Percentiles rank a stretch among this genome's conserved stretches.
These are phyloP conservation scores for Cladosporium cucumerinum DNA, from an alignment of 2,329 filamentous ascomycete species.

Conservation along the genomic window DNA sequence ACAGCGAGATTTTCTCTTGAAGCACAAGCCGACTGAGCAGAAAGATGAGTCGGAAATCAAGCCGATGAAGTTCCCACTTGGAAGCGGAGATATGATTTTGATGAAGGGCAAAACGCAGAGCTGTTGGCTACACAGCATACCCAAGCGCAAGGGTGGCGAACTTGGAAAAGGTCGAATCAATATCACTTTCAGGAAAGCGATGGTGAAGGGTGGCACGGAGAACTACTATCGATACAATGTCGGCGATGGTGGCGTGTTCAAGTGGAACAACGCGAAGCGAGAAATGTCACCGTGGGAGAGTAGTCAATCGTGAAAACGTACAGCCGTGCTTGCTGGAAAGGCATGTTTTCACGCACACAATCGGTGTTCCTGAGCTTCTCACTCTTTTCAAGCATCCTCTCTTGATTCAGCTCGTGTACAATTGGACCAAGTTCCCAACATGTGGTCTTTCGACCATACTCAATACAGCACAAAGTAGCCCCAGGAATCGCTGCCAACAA, in stretches of 20 bases:
- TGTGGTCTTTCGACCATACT: neutral
- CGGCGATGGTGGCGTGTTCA: conserved; percentile 64
- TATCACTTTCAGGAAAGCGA: conserved; percentile 71
- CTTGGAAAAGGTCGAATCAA: conserved; percentile 64
- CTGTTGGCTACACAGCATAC: conserved; percentile 74
- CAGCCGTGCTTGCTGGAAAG: neutral
- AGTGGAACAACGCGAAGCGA: conserved; percentile 58
- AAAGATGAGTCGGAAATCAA: conserved; percentile 36
- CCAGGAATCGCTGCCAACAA: neutral
- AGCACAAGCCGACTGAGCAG: conserved; percentile 62
- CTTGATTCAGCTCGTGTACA: neutral
- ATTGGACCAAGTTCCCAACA: neutral
- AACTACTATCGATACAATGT: conserved; percentile 87
- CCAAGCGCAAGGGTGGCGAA: conserved; percentile 65
- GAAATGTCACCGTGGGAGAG: conserved; percentile 45
- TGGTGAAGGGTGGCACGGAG: conserved; percentile 69
- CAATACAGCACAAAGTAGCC: neutral
- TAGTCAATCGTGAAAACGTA: neutral
- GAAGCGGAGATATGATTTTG: conserved; percentile 71
- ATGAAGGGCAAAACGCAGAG: conserved; percentile 74
- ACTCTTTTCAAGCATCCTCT: neutral
- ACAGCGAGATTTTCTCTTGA: conserved; percentile 71
- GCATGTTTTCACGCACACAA: neutral
- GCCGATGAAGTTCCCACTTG: conserved; percentile 53
- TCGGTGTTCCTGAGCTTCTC: neutral